Evolutionary conservation across 306 rosid species (phyloP).

Genomic region (Vigna reflexopilosa): DNA sequence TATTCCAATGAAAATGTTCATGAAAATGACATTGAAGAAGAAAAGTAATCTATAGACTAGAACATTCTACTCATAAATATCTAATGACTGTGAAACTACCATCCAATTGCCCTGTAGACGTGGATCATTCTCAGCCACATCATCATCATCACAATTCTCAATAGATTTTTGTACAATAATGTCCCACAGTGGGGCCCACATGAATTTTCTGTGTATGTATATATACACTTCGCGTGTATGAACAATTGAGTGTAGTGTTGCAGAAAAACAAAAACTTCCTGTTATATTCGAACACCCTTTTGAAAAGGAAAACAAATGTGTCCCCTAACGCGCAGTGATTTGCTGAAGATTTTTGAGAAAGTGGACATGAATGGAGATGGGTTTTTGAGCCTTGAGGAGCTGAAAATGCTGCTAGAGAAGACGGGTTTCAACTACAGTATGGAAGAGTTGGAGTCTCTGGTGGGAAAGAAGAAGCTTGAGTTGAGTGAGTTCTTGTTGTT

Average conservation of each 20-base stretch:
- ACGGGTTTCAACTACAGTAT: constrained; percentile 40
- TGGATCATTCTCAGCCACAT: constrained; percentile 41
- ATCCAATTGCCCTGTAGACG: neutral
- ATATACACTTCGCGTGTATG: neutral
- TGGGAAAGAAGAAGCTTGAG: constrained; percentile 55
- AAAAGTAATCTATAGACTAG: neutral
- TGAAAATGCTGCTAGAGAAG: constrained; percentile 57
- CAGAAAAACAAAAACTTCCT: neutral
- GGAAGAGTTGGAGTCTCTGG: constrained; percentile 53
- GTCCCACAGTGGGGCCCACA: neutral
- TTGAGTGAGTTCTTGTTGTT: constrained; percentile 60
- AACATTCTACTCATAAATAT: constrained; percentile 21
- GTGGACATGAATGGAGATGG: constrained; percentile 72
- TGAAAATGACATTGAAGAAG: neutral
- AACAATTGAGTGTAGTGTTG: neutral
- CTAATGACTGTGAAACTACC: constrained; percentile 32
- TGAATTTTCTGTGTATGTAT: neutral
- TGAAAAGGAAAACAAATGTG: constrained; percentile 37
- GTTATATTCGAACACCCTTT: neutral
- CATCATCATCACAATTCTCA: neutral
- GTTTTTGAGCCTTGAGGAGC: constrained; percentile 65
- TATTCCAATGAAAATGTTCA: neutral
- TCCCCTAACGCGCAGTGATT: constrained; percentile 52
- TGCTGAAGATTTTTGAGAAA: constrained; percentile 62
- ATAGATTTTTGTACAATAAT: neutral